Evolutionary conservation across 768 basidiomycete species (phyloP).

Genomic region (Termitomyces sp.): DNA sequence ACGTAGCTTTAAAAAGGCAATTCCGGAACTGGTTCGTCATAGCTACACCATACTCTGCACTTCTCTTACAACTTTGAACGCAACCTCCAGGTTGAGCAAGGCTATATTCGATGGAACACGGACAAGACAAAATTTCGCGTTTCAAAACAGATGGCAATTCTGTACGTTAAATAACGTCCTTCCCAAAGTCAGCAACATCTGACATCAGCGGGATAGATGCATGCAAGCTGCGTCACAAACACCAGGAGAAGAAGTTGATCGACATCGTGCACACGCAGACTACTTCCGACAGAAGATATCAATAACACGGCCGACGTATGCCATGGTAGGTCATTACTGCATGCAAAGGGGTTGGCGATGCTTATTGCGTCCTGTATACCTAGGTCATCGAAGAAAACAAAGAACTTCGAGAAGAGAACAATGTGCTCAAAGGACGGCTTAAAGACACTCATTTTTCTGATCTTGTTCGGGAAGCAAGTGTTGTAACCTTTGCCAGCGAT

Average conservation of each 20-base stretch:
- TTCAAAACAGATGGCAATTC: neutral
- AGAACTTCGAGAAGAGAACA: neutral
- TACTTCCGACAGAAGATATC: neutral
- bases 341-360: too few species aligned
- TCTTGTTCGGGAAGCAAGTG: neutral
- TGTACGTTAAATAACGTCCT: neutral
- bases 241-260: neutral
- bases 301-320: neutral
- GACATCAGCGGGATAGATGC: neutral
- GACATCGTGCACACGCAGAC: neutral
- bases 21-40: slow-evolving; percentile 4
- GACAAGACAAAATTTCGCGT: neutral
- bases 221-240: neutral
- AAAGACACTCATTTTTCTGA: too few species aligned
- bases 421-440: neutral
- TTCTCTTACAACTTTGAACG: neutral
- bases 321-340: neutral
- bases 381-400: neutral
- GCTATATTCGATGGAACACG: neutral
- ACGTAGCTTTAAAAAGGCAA: neutral
- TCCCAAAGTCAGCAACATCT: neutral
- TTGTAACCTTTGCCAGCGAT: neutral
- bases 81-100: neutral
- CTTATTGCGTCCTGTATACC: neutral
- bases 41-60: neutral